Percentiles rank a stretch among this genome's conserved stretches.
Conservation (phyloP, 495 filamentous ascomycete genomes). For the Apiosordaria backusii region DNA sequence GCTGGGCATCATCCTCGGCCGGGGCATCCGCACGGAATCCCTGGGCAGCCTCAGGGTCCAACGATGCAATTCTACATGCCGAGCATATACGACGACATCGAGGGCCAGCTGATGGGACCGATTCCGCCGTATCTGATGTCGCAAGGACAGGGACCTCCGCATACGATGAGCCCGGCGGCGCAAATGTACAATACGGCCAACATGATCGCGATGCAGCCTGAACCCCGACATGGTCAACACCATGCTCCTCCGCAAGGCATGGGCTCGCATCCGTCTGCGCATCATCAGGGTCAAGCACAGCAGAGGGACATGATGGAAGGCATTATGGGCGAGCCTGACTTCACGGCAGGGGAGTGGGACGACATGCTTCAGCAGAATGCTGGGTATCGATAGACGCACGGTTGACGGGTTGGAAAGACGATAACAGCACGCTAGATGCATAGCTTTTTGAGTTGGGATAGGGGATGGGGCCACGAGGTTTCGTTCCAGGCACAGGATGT, state of each 20-base stretch:
- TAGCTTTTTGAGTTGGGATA: background rate
- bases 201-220: conserved; percentile 22
- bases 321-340: conserved; percentile 34
- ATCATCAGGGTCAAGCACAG: conserved; percentile 31
- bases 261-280: conserved; percentile 20
- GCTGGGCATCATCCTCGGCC: conserved; percentile 28
- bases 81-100: conserved; percentile 45
- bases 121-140: conserved; percentile 46
- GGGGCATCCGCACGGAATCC: conserved; percentile 19
- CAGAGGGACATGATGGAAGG: conserved; percentile 41
- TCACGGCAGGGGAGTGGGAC: conserved; percentile 26
- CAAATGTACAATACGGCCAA: conserved; percentile 37
- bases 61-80: conserved; percentile 43
- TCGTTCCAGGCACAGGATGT: background rate
- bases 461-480: background rate
- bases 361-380: conserved; percentile 20
- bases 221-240: conserved; percentile 16
- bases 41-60: conserved; percentile 21
- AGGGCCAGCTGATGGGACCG: conserved; percentile 46
- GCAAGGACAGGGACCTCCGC: conserved; percentile 27
- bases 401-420: background rate
- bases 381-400: background rate
- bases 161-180: conserved; percentile 35
- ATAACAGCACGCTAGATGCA: background rate
- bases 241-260: conserved; percentile 16